These are phyloP conservation scores for Kokia cookei DNA, from an alignment of 441 rosid species.

Conservation along the genomic window DNA sequence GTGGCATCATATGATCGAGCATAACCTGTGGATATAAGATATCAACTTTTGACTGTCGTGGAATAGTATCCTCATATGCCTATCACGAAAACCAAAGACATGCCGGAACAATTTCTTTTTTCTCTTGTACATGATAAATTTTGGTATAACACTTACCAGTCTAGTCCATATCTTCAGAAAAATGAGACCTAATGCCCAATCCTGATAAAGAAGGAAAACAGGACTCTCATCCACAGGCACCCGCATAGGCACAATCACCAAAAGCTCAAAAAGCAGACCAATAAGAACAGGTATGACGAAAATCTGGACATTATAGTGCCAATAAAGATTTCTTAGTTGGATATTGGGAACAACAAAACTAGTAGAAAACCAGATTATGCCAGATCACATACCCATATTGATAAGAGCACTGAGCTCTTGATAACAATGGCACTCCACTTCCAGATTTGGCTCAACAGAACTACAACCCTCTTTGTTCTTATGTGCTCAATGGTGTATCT, in stretches of 20 bases:
- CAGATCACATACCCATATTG: slow-evolving; percentile 71
- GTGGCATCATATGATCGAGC: slow-evolving; percentile 95
- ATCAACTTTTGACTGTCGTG: not conserved
- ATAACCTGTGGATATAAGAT: slow-evolving; percentile 50
- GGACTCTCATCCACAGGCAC: slow-evolving; percentile 99
- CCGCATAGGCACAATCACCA: slow-evolving; percentile 98
- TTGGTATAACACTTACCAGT: slow-evolving; percentile 45
- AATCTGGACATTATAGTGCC: slow-evolving; percentile 35
- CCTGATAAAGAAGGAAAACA: slow-evolving; percentile 93
- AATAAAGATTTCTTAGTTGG: not conserved
- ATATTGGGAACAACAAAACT: not conserved
- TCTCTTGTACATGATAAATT: not conserved
- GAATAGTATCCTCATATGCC: not conserved
- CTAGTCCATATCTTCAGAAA: slow-evolving; percentile 97
- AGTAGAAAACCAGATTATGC: not conserved
- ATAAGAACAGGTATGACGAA: slow-evolving; percentile 87
- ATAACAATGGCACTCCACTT: slow-evolving; percentile 82
- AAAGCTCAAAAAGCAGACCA: slow-evolving; percentile 87
- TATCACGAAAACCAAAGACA: not conserved
- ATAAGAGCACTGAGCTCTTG: slow-evolving; percentile 70
- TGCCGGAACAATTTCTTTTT: not conserved
- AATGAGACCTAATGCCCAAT: slow-evolving; percentile 96
- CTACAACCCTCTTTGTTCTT: slow-evolving; percentile 57
- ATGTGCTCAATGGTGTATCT: slow-evolving; percentile 73
- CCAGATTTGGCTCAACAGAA: slow-evolving; percentile 70